Evolutionary conservation across 352 stramenopile species (phyloP), one percentile per base, ranked within the genome.

Genomic region (Globisporangium cylindrosporum): DNA sequence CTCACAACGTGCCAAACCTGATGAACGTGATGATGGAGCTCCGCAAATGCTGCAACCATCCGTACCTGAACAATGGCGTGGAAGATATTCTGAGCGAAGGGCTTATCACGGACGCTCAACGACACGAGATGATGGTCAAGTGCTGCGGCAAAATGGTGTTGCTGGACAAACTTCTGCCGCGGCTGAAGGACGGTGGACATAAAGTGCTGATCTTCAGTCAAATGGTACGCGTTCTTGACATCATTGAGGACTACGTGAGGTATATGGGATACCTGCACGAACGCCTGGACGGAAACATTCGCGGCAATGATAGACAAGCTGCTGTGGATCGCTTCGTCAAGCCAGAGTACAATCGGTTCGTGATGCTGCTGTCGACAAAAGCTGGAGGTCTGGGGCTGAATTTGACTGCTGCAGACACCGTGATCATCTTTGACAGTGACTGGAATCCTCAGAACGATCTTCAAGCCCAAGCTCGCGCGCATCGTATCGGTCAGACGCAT

Each of bases 131-230:
- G 81, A 88, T 99, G 67, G 95, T 99, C 29, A 97, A 98, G 68
- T 97, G 93, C 67, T 99, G 95, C 49, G 98, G 98, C n/a, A 99
- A 99, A 79, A 96, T 99, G 73, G 96, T 99, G 65, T 72, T 99
- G 27, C 86, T 99, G 25, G 98, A 99, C 79, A 99, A 99, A 75
- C 78, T 99, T 14, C 79, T 99, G 14, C 97, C 97, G 15, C 91
- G 96, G 12, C 79, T 99, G 25, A 98, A 98, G 70, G 86, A 94
- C 59, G 96, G 98, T 62, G 97, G 97, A 3, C 98, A 99, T 75
- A 96, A 98, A 43, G 95, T 99, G 32, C 85, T 99, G 15, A 95
- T 99, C 24, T 99, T 99, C 76, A 99, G 92, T 59, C 98, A 99
- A 81, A 97, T 98, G 88, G 98, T 98, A 55, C 97, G 97, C 43